Evolutionary conservation across 176 grass and related monocot genomes (phyloP).

Genomic region (Raddia distichophylla): DNA sequence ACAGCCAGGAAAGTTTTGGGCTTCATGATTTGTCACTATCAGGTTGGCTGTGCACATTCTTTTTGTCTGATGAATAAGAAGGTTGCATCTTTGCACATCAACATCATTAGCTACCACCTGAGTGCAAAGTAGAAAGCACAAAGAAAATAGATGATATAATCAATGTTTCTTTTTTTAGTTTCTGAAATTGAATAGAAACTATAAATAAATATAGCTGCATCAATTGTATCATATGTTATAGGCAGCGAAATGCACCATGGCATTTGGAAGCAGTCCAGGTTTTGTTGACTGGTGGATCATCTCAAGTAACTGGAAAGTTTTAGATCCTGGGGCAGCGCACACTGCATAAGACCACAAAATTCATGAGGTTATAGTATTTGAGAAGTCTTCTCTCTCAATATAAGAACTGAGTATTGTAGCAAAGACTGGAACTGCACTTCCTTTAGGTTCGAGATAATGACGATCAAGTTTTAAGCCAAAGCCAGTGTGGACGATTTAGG

Average conservation of each 20-base stretch:
- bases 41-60: slow-evolving; percentile 98
- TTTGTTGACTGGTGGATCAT: slow-evolving; percentile 86
- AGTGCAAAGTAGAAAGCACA: slow-evolving; percentile 11
- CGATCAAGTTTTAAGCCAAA: slow-evolving; percentile 14
- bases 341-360: slow-evolving; percentile 67
- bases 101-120: slow-evolving; percentile 97
- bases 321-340: slow-evolving; percentile 98
- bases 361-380: slow-evolving; percentile 19
- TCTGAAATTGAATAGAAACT: slow-evolving; percentile 3
- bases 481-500: not conserved
- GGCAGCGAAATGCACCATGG: slow-evolving; percentile 55
- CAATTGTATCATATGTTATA: not conserved
- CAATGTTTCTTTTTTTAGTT: not conserved
- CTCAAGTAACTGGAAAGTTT: slow-evolving; percentile 99
- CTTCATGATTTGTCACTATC: slow-evolving; percentile 98
- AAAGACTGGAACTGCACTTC: not conserved
- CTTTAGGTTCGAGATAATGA: not conserved
- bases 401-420: not conserved
- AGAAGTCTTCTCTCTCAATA: slow-evolving; percentile 9
- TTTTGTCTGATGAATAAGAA: slow-evolving; percentile 98
- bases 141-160: slow-evolving; percentile 30
- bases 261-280: slow-evolving; percentile 80
- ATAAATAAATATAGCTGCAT: not conserved
- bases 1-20: slow-evolving; percentile 90
- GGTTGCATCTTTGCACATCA: slow-evolving; percentile 98